phyloP scores from a whole-genome alignment of 1,139 yeast species.

The Kluyveromyces sp. region DNA sequence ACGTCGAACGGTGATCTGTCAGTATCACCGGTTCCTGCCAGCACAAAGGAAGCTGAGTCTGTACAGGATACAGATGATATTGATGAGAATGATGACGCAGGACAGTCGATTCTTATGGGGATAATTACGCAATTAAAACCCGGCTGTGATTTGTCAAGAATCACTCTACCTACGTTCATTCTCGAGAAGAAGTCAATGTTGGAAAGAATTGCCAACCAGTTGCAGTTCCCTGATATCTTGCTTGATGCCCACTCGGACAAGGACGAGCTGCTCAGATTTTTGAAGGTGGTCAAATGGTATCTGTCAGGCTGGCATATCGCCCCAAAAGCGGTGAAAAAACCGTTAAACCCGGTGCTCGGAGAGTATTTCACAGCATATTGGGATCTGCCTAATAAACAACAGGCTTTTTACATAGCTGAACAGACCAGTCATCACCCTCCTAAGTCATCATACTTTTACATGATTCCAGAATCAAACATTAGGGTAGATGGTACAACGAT shows the following conservation, averaged over 20 bases:
- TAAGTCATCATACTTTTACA: constrained; percentile 84
- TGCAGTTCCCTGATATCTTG: constrained; percentile 73
- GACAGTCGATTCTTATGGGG: constrained; percentile 76
- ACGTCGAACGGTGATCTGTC: background rate
- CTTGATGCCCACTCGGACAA: constrained; percentile 55
- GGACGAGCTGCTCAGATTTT: constrained; percentile 62
- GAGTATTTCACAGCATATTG: constrained; percentile 87
- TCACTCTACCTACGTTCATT: constrained; percentile 90
- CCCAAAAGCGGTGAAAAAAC: constrained; percentile 96
- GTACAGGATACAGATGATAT: constrained; percentile 52
- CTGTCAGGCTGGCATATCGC: constrained; percentile 96
- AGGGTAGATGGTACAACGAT: constrained; percentile 84
- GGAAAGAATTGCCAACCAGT: constrained; percentile 85
- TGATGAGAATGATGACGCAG: constrained; percentile 87
- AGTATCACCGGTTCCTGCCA: background rate
- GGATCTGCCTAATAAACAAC: constrained; percentile 67
- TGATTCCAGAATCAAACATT: constrained; percentile 72
- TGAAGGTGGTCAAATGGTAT: constrained; percentile 77
- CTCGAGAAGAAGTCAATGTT: constrained; percentile 93
- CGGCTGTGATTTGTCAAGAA: constrained; percentile 82
- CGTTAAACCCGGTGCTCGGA: constrained; percentile 89
- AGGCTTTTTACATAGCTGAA: constrained; percentile 82
- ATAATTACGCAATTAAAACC: constrained; percentile 88
- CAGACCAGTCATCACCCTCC: constrained; percentile 99
- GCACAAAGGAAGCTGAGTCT: constrained; percentile 6